phyloP scores from a whole-genome alignment of 2,329 filamentous ascomycete genomes.

The Monosporascus ibericus region DNA sequence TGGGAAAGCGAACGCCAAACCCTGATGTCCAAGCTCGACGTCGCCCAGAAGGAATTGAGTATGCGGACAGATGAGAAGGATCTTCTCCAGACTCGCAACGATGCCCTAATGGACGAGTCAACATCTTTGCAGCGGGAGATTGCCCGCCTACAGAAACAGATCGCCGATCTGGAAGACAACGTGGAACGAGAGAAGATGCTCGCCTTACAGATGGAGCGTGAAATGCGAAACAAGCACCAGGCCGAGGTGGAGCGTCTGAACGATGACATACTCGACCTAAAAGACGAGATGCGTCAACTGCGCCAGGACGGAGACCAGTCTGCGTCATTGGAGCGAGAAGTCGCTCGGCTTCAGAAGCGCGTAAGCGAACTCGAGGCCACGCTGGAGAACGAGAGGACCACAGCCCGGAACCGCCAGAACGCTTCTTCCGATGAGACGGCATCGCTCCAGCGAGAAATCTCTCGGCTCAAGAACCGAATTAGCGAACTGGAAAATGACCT shows the following conservation, averaged over 20 bases:
- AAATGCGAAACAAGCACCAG: slow-evolving; percentile 48
- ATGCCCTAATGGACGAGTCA: slow-evolving; percentile 61
- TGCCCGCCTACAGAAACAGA: slow-evolving; percentile 38
- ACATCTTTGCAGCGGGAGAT: slow-evolving; percentile 61
- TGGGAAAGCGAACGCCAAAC: slow-evolving; percentile 32
- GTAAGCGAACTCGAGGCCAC: slow-evolving; percentile 15
- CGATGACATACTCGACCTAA: slow-evolving; percentile 40
- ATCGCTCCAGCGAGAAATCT: slow-evolving; percentile 57
- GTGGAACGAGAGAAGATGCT: slow-evolving; percentile 50
- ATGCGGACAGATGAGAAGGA: slow-evolving; percentile 60
- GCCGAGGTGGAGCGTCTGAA: slow-evolving; percentile 44
- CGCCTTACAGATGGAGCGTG: slow-evolving; percentile 53
- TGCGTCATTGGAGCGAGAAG: slow-evolving; percentile 15
- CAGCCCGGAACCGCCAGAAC: slow-evolving; percentile 63
- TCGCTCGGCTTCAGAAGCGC: slow-evolving; percentile 16
- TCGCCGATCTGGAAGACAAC: slow-evolving; percentile 40
- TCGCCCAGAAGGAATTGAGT: slow-evolving; percentile 54
- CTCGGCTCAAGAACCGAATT: slow-evolving; percentile 38
- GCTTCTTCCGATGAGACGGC: slow-evolving; percentile 58
- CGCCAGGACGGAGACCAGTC: slow-evolving; percentile 15
- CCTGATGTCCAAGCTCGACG: slow-evolving; percentile 44
- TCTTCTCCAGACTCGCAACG: slow-evolving; percentile 61
- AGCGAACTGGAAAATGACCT: slow-evolving; percentile 41
- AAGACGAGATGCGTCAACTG: slow-evolving; percentile 33
- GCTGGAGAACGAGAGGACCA: slow-evolving; percentile 49